These are phyloP conservation scores for Amborella trichopoda DNA, from an alignment of 164 flowering plant species.

Conservation along the genomic window DNA sequence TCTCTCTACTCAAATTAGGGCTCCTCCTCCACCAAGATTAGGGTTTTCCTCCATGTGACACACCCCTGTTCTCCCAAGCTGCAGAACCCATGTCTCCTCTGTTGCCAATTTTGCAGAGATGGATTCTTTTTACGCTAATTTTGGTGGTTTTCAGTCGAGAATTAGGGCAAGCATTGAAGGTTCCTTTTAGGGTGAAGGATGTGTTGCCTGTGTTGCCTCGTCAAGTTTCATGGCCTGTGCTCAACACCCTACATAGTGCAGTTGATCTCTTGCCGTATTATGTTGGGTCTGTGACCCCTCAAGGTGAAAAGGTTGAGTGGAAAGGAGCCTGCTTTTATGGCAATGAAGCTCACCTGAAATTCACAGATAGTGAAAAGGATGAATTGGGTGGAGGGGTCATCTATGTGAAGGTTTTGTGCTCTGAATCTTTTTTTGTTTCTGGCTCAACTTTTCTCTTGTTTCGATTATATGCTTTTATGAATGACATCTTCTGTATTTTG, in stretches of 20 bases:
- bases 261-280: constrained; percentile 77
- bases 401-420: constrained; percentile 67
- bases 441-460: too few relatives aligned
- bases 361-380: constrained; percentile 26
- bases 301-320: constrained; percentile 40
- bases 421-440: too few relatives aligned
- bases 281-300: constrained; percentile 73
- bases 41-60: too few relatives aligned
- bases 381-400: constrained; percentile 76
- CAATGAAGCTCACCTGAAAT: constrained; percentile 61
- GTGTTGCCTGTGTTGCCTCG: constrained; percentile 84
- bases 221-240: constrained; percentile 88
- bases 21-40: too few relatives aligned
- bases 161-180: constrained; percentile 38
- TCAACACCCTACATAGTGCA: constrained; percentile 73
- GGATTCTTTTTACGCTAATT: too few relatives aligned
- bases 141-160: constrained; percentile 1
- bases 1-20: too few relatives aligned
- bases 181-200: constrained; percentile 70
- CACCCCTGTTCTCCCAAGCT: too few relatives aligned
- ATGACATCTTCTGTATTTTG: too few relatives aligned
- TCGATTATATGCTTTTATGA: too few relatives aligned
- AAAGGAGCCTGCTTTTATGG: constrained; percentile 84
- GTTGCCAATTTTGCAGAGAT: too few relatives aligned
- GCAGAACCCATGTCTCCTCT: too few relatives aligned